Conservation (phyloP, 768 basidiomycete species). For the Lactifluus volemus region DNA sequence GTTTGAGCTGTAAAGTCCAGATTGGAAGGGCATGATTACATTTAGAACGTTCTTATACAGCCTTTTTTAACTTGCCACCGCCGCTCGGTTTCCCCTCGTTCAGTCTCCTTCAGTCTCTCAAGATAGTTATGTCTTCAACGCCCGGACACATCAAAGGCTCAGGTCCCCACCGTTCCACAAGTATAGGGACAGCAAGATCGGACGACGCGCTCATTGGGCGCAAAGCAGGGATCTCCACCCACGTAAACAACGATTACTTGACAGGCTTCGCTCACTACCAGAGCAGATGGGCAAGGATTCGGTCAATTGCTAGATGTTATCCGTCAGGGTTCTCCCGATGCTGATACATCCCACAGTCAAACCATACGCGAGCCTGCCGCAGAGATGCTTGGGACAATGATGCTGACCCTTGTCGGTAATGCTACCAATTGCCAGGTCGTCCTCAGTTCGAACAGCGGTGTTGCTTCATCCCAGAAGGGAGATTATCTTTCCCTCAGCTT, state of each 20-base stretch:
- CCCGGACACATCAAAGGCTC: not conserved
- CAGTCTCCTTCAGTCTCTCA: not conserved
- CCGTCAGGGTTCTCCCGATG: not conserved
- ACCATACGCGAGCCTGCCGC: slow-evolving; percentile 22
- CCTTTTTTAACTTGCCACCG: not conserved
- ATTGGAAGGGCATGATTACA: not conserved
- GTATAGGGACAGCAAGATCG: not conserved
- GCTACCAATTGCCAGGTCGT: slow-evolving; percentile 22
- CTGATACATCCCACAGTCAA: not conserved
- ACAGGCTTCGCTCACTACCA: slow-evolving; percentile 1
- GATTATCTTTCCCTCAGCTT: slow-evolving; percentile 18
- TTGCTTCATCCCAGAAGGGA: slow-evolving; percentile 21
- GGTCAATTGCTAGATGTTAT: slow-evolving; percentile 6
- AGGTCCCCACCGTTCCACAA: not conserved
- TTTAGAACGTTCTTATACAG: not conserved
- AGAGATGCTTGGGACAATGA: slow-evolving; percentile 24
- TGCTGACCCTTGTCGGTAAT: slow-evolving; percentile 20
- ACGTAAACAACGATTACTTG: slow-evolving; percentile 3
- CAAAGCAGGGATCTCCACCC: not conserved
- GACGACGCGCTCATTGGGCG: not conserved
- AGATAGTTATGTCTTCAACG: not conserved
- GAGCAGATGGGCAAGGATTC: slow-evolving; percentile 18
- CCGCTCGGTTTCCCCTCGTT: not conserved
- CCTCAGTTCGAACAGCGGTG: slow-evolving; percentile 16
- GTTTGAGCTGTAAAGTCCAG: not conserved